These are phyloP conservation scores for Actinidia chinensis DNA, from an alignment of 179 eudicot genomes.

Conservation along the genomic window DNA sequence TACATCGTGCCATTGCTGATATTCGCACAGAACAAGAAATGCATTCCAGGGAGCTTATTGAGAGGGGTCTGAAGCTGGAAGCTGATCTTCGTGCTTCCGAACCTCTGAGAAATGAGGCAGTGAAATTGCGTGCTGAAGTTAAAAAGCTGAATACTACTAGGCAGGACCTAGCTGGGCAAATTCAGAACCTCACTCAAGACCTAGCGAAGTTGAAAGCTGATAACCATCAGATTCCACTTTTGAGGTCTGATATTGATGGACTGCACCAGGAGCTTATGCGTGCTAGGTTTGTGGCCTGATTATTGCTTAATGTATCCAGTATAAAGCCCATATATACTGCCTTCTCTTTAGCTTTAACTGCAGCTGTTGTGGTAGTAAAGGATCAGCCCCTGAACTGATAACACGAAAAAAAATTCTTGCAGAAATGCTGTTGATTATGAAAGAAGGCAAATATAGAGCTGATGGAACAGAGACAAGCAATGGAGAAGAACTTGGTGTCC, in stretches of 20 bases:
- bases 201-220: constrained; percentile 62
- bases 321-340: not conserved
- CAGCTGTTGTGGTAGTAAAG: not conserved
- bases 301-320: constrained; percentile 3
- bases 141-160: constrained; percentile 61
- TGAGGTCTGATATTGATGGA: constrained; percentile 70
- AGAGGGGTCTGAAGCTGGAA: constrained; percentile 79
- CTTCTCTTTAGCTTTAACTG: not conserved
- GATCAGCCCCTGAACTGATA: not conserved
- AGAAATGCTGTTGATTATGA: constrained; percentile 87
- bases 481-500: constrained; percentile 86
- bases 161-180: constrained; percentile 66
- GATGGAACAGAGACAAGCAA: constrained; percentile 78
- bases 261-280: constrained; percentile 78
- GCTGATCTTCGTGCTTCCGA: constrained; percentile 81
- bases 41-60: constrained; percentile 78
- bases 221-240: constrained; percentile 66
- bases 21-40: constrained; percentile 73
- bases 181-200: constrained; percentile 68
- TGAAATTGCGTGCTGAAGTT: constrained; percentile 65
- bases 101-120: constrained; percentile 68
- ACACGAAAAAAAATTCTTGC: constrained; percentile 13
- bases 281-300: constrained; percentile 63
- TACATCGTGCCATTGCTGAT: constrained; percentile 65
- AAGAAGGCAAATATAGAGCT: constrained; percentile 78